Percentiles rank a stretch among this genome's conserved stretches.
phyloP scores from a whole-genome alignment of 2,329 filamentous ascomycete genomes.

The Metarhizium brunneum region DNA sequence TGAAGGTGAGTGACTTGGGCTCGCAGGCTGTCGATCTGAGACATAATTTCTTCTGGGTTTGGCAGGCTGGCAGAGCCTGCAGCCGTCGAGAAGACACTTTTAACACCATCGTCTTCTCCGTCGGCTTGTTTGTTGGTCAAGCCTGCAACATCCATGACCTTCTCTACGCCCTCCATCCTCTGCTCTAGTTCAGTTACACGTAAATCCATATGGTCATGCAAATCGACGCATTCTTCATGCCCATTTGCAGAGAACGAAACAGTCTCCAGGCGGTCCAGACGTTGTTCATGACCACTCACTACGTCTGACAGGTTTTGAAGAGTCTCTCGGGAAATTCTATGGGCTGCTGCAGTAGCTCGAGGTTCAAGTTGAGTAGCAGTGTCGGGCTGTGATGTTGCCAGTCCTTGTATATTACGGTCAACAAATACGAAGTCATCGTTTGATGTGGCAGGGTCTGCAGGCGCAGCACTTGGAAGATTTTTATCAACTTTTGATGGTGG shows the following conservation, averaged over 20 bases:
- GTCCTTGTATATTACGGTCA: slow-evolving; percentile 7
- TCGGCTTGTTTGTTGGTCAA: slow-evolving; percentile 25
- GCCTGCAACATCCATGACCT: slow-evolving; percentile 46
- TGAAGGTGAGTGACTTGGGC: slow-evolving; percentile 48
- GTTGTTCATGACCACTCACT: slow-evolving; percentile 52
- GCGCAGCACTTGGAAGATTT: slow-evolving; percentile 1
- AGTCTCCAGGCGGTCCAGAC: slow-evolving; percentile 61
- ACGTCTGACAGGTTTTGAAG: slow-evolving; percentile 39
- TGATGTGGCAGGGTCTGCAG: slow-evolving; percentile 8
- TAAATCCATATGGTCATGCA: slow-evolving; percentile 56
- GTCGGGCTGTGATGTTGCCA: slow-evolving; percentile 9
- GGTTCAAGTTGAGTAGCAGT: slow-evolving; percentile 20
- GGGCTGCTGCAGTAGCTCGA: slow-evolving; percentile 11
- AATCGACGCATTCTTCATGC: slow-evolving; percentile 62
- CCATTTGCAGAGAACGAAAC: slow-evolving; percentile 56
- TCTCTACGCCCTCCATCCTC: slow-evolving; percentile 50
- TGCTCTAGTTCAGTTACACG: slow-evolving; percentile 62
- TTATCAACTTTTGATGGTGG: slow-evolving; percentile 17
- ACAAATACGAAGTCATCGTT: slow-evolving; percentile 15
- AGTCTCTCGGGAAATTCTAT: slow-evolving; percentile 21
- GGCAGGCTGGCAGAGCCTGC: slow-evolving; percentile 31
- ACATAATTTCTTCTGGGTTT: slow-evolving; percentile 36
- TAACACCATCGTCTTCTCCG: slow-evolving; percentile 32
- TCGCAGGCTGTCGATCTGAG: slow-evolving; percentile 40
- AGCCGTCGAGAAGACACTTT: slow-evolving; percentile 37